phyloP scores from a whole-genome alignment of 345 rosid species.

The Lumnitzera racemosa region DNA sequence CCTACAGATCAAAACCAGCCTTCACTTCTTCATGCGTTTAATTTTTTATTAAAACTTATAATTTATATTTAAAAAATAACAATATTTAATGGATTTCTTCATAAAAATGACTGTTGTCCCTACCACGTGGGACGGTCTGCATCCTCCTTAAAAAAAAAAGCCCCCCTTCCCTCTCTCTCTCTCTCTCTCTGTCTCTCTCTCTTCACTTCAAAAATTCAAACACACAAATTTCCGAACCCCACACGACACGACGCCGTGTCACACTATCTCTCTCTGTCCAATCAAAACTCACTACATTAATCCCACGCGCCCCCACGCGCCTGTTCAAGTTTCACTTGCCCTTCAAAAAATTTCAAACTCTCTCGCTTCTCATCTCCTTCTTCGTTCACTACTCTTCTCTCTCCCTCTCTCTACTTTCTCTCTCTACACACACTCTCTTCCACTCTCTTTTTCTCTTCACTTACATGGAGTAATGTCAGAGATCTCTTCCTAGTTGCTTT shows the following conservation, averaged over 20 bases:
- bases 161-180: not conserved
- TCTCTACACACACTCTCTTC: conserved; percentile 2
- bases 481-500: no score
- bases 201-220: not conserved
- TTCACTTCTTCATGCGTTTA: no score
- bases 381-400: no score
- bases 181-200: not conserved
- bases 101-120: conserved; percentile 14
- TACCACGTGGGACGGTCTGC: conserved; percentile 19
- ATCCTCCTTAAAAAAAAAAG: not conserved
- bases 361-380: not conserved
- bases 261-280: no score
- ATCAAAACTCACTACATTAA: no score
- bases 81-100: no score
- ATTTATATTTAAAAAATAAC: no score
- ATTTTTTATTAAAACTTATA: no score
- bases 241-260: no score
- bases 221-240: not conserved
- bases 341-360: conserved; percentile 11
- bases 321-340: not conserved
- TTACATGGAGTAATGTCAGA: not conserved
- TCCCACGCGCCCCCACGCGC: not conserved
- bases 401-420: not conserved
- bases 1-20: no score
- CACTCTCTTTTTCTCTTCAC: conserved; percentile 2